These are phyloP conservation scores for Collybia mongolica DNA, from an alignment of 768 basidiomycete genomes.

Conservation along the genomic window DNA sequence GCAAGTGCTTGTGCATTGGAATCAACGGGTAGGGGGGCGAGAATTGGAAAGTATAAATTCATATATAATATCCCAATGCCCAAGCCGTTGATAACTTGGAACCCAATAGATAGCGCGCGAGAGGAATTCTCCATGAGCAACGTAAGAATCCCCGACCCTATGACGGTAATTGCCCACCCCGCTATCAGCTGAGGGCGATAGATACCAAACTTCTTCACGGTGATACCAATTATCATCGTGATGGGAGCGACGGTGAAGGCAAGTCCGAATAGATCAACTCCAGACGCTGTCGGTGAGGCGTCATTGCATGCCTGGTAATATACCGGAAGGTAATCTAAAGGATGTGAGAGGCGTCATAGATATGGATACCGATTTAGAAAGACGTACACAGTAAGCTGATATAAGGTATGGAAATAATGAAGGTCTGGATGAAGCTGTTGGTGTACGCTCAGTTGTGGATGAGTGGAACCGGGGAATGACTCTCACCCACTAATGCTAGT, in stretches of 20 bases:
- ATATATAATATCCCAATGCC: constrained; percentile 21
- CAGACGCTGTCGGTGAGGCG: constrained; percentile 33
- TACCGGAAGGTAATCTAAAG: constrained; percentile 35
- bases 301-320: constrained; percentile 45
- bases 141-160: constrained; percentile 34
- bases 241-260: constrained; percentile 35
- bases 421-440: too few relatives aligned
- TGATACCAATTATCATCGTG: constrained; percentile 32
- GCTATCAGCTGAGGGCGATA: constrained; percentile 31
- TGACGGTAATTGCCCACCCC: constrained; percentile 33
- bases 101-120: constrained; percentile 13
- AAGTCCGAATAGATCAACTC: constrained; percentile 31
- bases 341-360: constrained; percentile 15
- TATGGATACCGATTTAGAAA: constrained; percentile 23
- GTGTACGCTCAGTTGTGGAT: too few relatives aligned
- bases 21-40: constrained; percentile 40
- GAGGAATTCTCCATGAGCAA: constrained; percentile 13
- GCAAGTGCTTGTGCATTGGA: constrained; percentile 41
- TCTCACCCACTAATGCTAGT: constrained; percentile 37
- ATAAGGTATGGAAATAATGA: neutral
- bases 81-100: constrained; percentile 15
- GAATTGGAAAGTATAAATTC: constrained; percentile 36
- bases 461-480: neutral
- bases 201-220: constrained; percentile 21
- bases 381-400: constrained; percentile 32